Percentiles rank a stretch among this genome's conserved stretches.
Evolutionary conservation across 192 early-diverging fungal genomes (phyloP).

Genomic region (Linnemannia zychae): DNA sequence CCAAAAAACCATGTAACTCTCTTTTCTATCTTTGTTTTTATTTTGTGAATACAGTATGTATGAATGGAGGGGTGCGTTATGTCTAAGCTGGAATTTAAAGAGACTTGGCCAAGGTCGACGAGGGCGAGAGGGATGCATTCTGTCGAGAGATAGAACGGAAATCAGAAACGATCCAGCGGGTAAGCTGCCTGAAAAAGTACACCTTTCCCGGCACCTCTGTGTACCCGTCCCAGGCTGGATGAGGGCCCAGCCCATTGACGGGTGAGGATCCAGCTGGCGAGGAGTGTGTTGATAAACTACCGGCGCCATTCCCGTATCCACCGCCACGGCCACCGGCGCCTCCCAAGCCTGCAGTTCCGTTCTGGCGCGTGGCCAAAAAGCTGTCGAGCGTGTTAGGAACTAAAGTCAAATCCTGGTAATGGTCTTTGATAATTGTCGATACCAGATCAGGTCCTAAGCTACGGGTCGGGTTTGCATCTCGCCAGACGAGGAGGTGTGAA

Average conservation of each 20-base stretch:
- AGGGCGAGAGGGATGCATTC: neutral
- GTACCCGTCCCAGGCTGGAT: slow-evolving; percentile 52
- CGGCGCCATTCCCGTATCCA: neutral
- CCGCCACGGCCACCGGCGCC: neutral
- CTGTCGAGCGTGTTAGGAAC: slow-evolving; percentile 36
- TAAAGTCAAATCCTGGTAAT: slow-evolving; percentile 47
- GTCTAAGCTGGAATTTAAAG: neutral
- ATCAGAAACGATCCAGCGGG: slow-evolving; percentile 40
- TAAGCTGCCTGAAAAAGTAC: slow-evolving; percentile 47
- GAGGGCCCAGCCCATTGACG: slow-evolving; percentile 18
- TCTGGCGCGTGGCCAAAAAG: slow-evolving; percentile 16
- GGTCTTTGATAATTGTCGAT: slow-evolving; percentile 41
- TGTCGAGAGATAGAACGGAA: slow-evolving; percentile 23
- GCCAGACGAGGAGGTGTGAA: slow-evolving; percentile 43
- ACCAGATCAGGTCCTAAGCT: slow-evolving; percentile 52
- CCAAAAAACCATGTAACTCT: neutral
- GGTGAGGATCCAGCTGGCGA: slow-evolving; percentile 1
- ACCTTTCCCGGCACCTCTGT: slow-evolving; percentile 44
- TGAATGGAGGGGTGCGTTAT: neutral
- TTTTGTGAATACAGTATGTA: neutral
- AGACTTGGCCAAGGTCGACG: neutral
- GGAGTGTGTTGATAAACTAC: neutral
- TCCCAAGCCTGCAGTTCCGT: slow-evolving; percentile 5
- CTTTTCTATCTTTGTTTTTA: slow-evolving; percentile 20
- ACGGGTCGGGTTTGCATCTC: slow-evolving; percentile 42